A percentile compares a stretch with the other conserved stretches of the same genome.
Conservation (phyloP, 306 rosid species). For the Arachis stenosperma region DNA sequence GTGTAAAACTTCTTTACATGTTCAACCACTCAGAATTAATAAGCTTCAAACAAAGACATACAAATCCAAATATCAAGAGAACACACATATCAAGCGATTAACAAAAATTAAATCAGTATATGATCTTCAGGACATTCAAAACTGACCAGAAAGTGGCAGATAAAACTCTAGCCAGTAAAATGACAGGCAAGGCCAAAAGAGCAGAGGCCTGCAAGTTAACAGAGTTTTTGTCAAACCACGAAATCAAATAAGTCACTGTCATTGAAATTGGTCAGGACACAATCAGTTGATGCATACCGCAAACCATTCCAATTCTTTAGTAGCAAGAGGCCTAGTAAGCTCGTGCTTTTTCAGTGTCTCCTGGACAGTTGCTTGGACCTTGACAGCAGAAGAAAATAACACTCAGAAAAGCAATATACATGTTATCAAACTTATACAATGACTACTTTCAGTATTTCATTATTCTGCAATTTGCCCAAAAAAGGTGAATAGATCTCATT, state of each 20-base stretch:
- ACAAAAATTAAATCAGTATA: conserved; percentile 25
- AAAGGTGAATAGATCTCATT: conserved; percentile 6
- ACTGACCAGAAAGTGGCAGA: conserved; percentile 79
- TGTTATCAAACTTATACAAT: neutral
- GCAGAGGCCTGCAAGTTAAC: conserved; percentile 87
- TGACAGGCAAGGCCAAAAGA: conserved; percentile 78
- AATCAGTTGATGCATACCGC: conserved; percentile 62
- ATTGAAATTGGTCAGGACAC: conserved; percentile 4
- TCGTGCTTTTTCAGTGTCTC: conserved; percentile 76
- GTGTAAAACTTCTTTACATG: too few species aligned
- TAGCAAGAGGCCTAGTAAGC: conserved; percentile 79
- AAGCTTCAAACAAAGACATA: neutral
- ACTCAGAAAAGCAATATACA: neutral
- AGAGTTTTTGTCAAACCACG: conserved; percentile 35
- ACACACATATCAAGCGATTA: conserved; percentile 13
- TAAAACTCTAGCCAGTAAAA: conserved; percentile 63
- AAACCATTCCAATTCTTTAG: conserved; percentile 95
- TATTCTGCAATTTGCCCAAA: neutral
- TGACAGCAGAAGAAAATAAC: conserved; percentile 36
- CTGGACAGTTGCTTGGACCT: conserved; percentile 80
- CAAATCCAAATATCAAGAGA: conserved; percentile 7
- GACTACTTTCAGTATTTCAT: conserved; percentile 12
- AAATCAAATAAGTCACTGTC: neutral
- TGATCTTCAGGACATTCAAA: neutral
- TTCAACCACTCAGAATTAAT: too few species aligned